A percentile compares a stretch with the other conserved stretches of the same genome.
phyloP scores from a whole-genome alignment of 805 yeast genomes.

The Wickerhamomyces sydowiorum region DNA sequence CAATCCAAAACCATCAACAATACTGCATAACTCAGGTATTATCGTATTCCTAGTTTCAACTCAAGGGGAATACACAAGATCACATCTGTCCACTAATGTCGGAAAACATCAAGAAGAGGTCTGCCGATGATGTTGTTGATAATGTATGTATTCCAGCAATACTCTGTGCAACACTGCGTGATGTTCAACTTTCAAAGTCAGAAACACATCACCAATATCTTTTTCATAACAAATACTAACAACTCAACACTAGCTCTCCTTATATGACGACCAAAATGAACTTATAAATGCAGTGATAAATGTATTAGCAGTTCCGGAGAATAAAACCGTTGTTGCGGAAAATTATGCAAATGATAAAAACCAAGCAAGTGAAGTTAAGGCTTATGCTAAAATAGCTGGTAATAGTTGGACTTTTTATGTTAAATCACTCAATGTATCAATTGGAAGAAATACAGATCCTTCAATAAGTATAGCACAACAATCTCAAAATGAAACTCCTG shows the following conservation, averaged over 20 bases:
- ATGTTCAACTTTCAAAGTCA: too few species aligned
- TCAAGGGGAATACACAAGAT: too few species aligned
- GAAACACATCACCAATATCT: too few species aligned
- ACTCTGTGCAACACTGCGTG: too few species aligned
- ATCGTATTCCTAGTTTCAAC: too few species aligned
- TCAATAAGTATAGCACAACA: slow-evolving; percentile 1
- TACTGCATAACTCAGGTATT: too few species aligned
- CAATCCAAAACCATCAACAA: too few species aligned
- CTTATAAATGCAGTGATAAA: slow-evolving; percentile 71
- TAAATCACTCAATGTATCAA: slow-evolving; percentile 62
- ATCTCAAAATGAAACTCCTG: slow-evolving; percentile 20
- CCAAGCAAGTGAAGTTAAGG: slow-evolving; percentile 74
- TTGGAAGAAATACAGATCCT: slow-evolving; percentile 75
- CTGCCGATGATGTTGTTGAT: slow-evolving; percentile 10
- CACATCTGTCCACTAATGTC: too few species aligned
- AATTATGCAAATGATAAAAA: slow-evolving; percentile 70
- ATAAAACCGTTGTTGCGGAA: slow-evolving; percentile 67
- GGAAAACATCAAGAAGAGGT: slow-evolving; percentile 12
- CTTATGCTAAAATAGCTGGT: slow-evolving; percentile 96
- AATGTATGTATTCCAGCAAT: background rate
- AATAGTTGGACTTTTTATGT: slow-evolving; percentile 92
- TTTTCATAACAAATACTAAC: too few species aligned
- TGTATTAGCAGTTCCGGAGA: slow-evolving; percentile 63
- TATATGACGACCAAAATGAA: slow-evolving; percentile 55
- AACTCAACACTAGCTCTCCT: slow-evolving; percentile 17